Base-by-base conservation (phyloP, 495 filamentous ascomycete species). In the Talaromyces nanjingensis region DNA sequence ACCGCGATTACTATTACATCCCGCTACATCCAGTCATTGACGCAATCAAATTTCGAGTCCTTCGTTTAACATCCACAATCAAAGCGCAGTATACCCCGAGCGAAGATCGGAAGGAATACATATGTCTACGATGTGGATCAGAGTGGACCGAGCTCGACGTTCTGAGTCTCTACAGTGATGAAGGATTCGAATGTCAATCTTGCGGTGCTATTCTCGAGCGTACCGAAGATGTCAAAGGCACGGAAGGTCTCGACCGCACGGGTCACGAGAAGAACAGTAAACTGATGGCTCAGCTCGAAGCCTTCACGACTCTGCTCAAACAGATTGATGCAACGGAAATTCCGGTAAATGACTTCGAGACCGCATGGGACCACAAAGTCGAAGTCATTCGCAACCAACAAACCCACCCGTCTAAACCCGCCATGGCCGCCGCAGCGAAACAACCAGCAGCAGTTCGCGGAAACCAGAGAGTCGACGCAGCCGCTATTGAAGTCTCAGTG, bases 1-100 rank as follows among this genome's bases (percentile, higher is more conserved):
- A 87, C 70, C 86, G 90, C 52, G 96, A 93, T 59, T 97, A 96
- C 79, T 99, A 96, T 77, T 99, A 90, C 77, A 91, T 99, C 76
- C 91, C 97, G 70, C 92, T 94, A 68, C 91, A 93, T 60, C 90
- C 89, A 42, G 90, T 92, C 62, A 89, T 99, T 73, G 94, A 99
- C 74, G 92, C 92, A 14, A 92, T 97, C 79, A 99, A 99, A 70
- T 99, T 89, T 79, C 88, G 91, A 66, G 87, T 97, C 60, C 91
- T 91, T 72, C 84, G 85, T 58, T 79, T 97, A 63, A 91, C 91
- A 60, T 89, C 91, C 71, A 86, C 85, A 22, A 91, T 98, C 66
- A 91, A 96, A 71, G 83, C 84, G 14, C 87, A 89, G 63, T 89
- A 90, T 62, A 87, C 88, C 31, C 91, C 91, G 1, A 86, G 84